A percentile compares a stretch with the other conserved stretches of the same genome.
phyloP scores from a whole-genome alignment of 176 grass and related monocot species.

The Oryza rufipogon region DNA sequence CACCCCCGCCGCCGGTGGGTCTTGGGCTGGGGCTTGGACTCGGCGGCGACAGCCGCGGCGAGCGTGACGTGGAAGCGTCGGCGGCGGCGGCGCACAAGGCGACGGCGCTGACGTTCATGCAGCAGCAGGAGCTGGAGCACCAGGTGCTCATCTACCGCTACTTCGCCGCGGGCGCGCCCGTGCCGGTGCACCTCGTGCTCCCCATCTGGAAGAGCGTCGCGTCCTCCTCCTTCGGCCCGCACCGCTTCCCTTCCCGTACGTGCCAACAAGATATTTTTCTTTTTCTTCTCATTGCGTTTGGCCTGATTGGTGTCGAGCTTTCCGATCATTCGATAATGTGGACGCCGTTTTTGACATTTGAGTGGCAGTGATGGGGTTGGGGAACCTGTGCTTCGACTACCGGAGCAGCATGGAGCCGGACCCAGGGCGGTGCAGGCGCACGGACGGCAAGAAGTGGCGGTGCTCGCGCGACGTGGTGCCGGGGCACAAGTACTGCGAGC shows the following conservation, averaged over 20 bases:
- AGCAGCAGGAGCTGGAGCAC: constrained; percentile 97
- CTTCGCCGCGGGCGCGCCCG: constrained; percentile 86
- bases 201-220: constrained; percentile 99
- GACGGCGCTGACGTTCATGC: constrained; percentile 88
- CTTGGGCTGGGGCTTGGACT: constrained; percentile 73
- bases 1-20: constrained; percentile 49
- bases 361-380: constrained; percentile 74
- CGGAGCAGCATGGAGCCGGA: constrained; percentile 96
- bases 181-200: constrained; percentile 87
- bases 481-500: constrained; percentile 99
- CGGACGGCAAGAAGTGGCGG: constrained; percentile 99
- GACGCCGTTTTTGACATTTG: neutral
- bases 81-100: constrained; percentile 4
- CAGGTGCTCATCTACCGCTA: constrained; percentile 99
- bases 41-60: constrained; percentile 30
- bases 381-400: constrained; percentile 94
- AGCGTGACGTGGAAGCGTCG: neutral
- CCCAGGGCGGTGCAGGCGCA: constrained; percentile 88
- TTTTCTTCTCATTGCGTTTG: neutral
- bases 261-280: neutral
- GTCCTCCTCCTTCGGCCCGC: constrained; percentile 76
- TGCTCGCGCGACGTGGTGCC: constrained; percentile 90
- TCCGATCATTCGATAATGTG: neutral
- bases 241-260: constrained; percentile 83
- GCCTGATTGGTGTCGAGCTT: neutral